Evolutionary conservation across 768 basidiomycete species (phyloP).

Genomic region (Termitomyces sp.): DNA sequence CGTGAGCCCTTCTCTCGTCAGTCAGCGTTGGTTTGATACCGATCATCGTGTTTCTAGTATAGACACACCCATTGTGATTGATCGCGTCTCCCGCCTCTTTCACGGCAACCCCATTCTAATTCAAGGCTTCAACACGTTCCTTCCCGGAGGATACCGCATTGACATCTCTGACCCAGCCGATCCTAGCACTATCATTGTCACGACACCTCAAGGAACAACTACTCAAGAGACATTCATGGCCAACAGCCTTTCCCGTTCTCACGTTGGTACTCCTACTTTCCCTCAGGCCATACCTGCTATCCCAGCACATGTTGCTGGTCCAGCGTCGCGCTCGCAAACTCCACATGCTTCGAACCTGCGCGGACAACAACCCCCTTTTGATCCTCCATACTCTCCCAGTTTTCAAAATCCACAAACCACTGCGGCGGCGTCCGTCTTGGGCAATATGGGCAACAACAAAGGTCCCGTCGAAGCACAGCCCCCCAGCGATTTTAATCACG

Average conservation of each 20-base stretch:
- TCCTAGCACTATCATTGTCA: slow-evolving; percentile 73
- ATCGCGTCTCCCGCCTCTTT: slow-evolving; percentile 90
- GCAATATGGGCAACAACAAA: slow-evolving; percentile 49
- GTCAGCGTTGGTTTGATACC: background rate
- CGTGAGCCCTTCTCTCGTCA: slow-evolving; percentile 43
- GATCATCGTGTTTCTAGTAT: slow-evolving; percentile 49
- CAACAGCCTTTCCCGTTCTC: slow-evolving; percentile 20
- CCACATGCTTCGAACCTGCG: slow-evolving; percentile 40
- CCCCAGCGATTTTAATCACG: slow-evolving; percentile 80
- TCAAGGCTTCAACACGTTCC: slow-evolving; percentile 96
- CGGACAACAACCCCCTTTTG: slow-evolving; percentile 28
- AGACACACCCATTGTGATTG: slow-evolving; percentile 96
- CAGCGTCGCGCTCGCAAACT: slow-evolving; percentile 50
- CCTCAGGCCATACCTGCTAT: slow-evolving; percentile 24
- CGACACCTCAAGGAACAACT: slow-evolving; percentile 69
- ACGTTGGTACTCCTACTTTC: slow-evolving; percentile 26
- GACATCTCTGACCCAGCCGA: slow-evolving; percentile 75
- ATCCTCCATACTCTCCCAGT: slow-evolving; percentile 42
- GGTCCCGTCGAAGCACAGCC: slow-evolving; percentile 47
- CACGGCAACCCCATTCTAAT: slow-evolving; percentile 87
- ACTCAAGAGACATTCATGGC: slow-evolving; percentile 53
- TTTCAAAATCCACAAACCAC: slow-evolving; percentile 42
- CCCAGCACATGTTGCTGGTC: slow-evolving; percentile 28
- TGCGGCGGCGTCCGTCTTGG: slow-evolving; percentile 63
- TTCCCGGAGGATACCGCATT: slow-evolving; percentile 92